Evolutionary conservation across 352 stramenopile genomes (phyloP).

Genomic region (Phytophthora meadii): DNA sequence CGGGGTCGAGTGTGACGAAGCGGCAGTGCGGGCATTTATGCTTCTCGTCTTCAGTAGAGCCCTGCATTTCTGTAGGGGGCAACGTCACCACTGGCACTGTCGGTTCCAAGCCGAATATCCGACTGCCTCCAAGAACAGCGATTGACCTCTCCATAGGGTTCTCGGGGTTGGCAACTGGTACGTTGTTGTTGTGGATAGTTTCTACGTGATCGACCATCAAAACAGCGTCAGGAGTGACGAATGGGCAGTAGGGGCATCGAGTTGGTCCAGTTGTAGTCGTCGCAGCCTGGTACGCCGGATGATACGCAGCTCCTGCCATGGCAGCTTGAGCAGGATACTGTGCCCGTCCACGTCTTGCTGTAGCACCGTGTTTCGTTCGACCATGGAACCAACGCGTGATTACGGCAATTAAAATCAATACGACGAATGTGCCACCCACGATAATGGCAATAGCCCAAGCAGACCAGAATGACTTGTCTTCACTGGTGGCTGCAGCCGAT

Average conservation of each 20-base stretch:
- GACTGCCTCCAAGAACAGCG: constrained; percentile 35
- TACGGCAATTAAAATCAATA: constrained; percentile 54
- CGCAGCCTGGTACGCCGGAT: constrained; percentile 21
- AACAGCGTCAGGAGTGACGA: constrained; percentile 52
- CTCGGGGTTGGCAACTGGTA: neutral
- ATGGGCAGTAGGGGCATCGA: constrained; percentile 73
- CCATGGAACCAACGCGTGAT: constrained; percentile 44
- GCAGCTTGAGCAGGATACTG: constrained; percentile 28
- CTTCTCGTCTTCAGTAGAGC: constrained; percentile 30
- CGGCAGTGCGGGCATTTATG: constrained; percentile 72
- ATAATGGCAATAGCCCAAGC: constrained; percentile 63
- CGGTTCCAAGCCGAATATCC: constrained; percentile 36
- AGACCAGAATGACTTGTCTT: constrained; percentile 57
- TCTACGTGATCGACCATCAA: constrained; percentile 79
- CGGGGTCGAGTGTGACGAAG: constrained; percentile 59
- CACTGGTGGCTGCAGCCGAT: constrained; percentile 22
- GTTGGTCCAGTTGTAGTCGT: constrained; percentile 27
- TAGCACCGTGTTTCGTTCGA: constrained; percentile 23
- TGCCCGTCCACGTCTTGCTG: constrained; percentile 2
- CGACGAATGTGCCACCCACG: constrained; percentile 49
- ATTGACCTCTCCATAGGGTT: constrained; percentile 12
- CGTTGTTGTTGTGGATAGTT: constrained; percentile 33
- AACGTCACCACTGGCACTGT: constrained; percentile 28
- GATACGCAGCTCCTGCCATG: constrained; percentile 12
- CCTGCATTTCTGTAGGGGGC: constrained; percentile 9